Evolutionary conservation across 2,329 filamentous ascomycete genomes (phyloP).

Genomic region (Botrytis tulipae): DNA sequence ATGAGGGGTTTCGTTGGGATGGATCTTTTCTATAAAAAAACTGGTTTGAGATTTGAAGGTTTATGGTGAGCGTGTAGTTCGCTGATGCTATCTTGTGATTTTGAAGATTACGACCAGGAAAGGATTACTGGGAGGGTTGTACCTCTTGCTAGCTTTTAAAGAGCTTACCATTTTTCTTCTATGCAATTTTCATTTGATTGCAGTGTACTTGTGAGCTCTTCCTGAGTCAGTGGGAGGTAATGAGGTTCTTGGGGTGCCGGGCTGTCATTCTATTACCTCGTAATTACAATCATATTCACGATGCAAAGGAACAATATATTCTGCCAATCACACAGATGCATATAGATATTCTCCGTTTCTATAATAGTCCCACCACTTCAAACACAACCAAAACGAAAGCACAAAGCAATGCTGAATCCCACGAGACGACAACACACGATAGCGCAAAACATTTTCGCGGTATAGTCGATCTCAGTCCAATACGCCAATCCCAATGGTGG

Average conservation of each 20-base stretch:
- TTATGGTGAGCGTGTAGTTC: background rate
- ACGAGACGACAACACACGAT: conserved; percentile 42
- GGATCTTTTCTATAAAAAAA: background rate
- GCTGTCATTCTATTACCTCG: background rate
- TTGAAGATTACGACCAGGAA: background rate
- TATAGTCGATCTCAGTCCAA: conserved; percentile 41
- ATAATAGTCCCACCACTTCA: background rate
- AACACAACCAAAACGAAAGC: background rate
- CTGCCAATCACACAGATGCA: background rate
- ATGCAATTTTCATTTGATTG: background rate
- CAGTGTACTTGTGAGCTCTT: background rate
- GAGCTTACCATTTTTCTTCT: background rate
- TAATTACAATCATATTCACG: background rate
- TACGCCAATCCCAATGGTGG: conserved; percentile 49
- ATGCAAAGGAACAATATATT: background rate
- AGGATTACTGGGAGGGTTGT: background rate
- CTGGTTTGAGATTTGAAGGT: background rate
- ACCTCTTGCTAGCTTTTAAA: background rate
- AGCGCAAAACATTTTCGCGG: conserved; percentile 55
- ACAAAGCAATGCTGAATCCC: conserved; percentile 27
- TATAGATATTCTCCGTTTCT: background rate
- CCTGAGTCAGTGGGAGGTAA: background rate
- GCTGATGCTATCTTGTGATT: background rate
- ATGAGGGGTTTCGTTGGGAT: background rate
- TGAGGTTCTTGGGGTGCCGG: background rate